Evolutionary conservation across 306 rosid species (phyloP).

Genomic region (Pyrus betulifolia): DNA sequence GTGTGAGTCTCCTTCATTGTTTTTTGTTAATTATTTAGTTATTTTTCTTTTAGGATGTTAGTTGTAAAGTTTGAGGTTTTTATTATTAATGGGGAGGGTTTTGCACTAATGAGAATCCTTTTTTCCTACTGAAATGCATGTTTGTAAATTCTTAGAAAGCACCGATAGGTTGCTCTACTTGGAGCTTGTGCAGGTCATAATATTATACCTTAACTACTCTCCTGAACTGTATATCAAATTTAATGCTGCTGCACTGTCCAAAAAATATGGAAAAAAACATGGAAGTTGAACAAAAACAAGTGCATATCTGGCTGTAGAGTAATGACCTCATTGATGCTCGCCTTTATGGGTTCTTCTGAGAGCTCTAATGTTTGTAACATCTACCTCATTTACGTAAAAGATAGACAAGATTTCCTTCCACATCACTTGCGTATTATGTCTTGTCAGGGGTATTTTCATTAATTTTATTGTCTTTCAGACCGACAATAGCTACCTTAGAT

Average conservation of each 20-base stretch:
- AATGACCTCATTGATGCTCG: neutral
- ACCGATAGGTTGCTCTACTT: neutral
- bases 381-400: neutral
- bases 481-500: neutral
- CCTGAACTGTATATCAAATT: neutral
- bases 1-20: slow-evolving; percentile 48
- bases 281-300: neutral
- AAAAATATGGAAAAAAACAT: neutral
- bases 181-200: neutral
- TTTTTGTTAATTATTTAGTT: neutral
- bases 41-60: slow-evolving; percentile 1
- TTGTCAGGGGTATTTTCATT: neutral
- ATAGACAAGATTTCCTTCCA: neutral
- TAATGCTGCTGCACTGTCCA: neutral
- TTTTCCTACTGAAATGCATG: neutral
- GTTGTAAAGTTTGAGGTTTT: neutral
- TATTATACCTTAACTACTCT: neutral
- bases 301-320: neutral
- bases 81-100: neutral
- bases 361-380: neutral
- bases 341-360: neutral
- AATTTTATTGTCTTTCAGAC: neutral
- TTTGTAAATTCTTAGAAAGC: no score
- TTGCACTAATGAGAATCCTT: neutral
- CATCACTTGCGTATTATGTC: neutral